Evolutionary conservation across 768 basidiomycete genomes (phyloP).

Genomic region (Paxillus involutus): DNA sequence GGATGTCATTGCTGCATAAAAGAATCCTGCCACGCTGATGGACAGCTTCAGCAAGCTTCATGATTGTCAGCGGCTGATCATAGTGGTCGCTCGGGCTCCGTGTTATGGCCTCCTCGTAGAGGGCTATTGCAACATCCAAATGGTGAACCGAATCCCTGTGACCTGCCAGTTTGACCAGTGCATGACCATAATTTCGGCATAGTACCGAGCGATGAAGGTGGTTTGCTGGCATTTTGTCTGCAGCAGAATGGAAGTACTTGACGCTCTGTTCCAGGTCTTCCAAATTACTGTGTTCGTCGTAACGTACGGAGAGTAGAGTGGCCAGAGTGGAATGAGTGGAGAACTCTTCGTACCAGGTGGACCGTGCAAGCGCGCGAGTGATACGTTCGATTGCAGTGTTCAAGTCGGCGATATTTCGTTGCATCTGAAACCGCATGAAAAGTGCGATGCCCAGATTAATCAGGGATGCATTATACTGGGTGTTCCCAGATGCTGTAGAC

Average conservation of each 20-base stretch:
- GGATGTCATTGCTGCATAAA: neutral
- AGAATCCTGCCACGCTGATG: neutral
- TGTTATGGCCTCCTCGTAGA: constrained; percentile 5
- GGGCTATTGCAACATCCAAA: neutral
- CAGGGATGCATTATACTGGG: constrained; percentile 5
- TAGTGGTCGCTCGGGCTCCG: constrained; percentile 12
- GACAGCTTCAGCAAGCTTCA: constrained; percentile 3
- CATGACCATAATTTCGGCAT: constrained; percentile 11
- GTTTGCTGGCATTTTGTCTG: constrained; percentile 11
- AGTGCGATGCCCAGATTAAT: constrained; percentile 11
- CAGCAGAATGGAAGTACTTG: constrained; percentile 8
- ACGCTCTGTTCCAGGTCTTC: constrained; percentile 17
- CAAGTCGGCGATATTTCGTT: constrained; percentile 9
- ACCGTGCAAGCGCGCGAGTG: constrained; percentile 8
- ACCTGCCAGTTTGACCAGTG: constrained; percentile 3
- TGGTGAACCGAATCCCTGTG: neutral
- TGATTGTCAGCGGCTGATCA: neutral
- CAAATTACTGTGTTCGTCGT: neutral
- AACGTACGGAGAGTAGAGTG: constrained; percentile 13
- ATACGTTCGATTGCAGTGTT: constrained; percentile 13
- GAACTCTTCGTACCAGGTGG: constrained; percentile 8
- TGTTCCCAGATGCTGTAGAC: constrained; percentile 1
- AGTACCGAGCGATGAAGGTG: constrained; percentile 5
- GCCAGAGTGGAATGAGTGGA: constrained; percentile 5
- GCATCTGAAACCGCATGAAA: constrained; percentile 16